Evolutionary conservation across 345 rosid genomes (phyloP).

Genomic region (Gynandropsis gynandra): DNA sequence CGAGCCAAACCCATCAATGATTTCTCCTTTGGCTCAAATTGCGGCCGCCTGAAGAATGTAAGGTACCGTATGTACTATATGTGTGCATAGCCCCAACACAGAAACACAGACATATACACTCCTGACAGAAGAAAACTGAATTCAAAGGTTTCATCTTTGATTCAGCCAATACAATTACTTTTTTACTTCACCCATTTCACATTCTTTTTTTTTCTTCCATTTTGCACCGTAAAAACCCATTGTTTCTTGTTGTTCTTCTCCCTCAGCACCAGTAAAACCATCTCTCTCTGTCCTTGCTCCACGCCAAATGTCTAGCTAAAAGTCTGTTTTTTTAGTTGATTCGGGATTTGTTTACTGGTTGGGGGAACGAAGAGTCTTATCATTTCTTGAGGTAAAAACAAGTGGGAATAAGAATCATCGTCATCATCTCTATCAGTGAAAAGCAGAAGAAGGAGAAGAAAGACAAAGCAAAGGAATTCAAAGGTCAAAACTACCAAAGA

Average conservation of each 20-base stretch:
- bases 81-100: conserved; percentile 35
- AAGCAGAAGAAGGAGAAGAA: neutral
- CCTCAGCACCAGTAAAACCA: conserved; percentile 20
- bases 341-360: conserved; percentile 27
- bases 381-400: neutral
- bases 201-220: conserved; percentile 19
- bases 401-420: neutral
- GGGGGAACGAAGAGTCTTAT: conserved; percentile 28
- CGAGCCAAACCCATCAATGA: neutral
- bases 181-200: conserved; percentile 12
- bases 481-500: too few relatives aligned
- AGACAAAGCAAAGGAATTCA: too few relatives aligned
- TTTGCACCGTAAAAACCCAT: too few relatives aligned
- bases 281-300: conserved; percentile 13
- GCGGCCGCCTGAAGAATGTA: conserved; percentile 3
- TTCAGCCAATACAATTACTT: conserved; percentile 26
- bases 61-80: conserved; percentile 37
- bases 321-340: conserved; percentile 8
- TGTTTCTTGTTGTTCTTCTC: conserved; percentile 20
- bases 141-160: conserved; percentile 10
- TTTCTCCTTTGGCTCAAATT: conserved; percentile 1
- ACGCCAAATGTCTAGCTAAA: conserved; percentile 28
- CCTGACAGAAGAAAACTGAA: conserved; percentile 20
- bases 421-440: neutral
- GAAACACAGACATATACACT: conserved; percentile 22